Evolutionary conservation across 192 early-diverging fungal species (phyloP).

Genomic region (Podila verticillata): DNA sequence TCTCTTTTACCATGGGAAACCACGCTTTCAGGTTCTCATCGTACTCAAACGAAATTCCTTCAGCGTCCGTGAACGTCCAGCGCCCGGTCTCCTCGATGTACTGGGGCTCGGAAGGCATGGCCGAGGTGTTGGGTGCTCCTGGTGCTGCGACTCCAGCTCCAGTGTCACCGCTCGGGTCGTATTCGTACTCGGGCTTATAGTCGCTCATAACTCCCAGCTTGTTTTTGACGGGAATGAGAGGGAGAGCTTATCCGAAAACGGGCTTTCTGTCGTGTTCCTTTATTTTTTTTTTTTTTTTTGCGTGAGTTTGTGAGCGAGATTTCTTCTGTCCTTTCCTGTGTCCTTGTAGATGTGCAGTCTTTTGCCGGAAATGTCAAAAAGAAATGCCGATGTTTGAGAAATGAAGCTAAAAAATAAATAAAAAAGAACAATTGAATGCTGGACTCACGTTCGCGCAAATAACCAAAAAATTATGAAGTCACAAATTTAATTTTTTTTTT

Average conservation of each 20-base stretch:
- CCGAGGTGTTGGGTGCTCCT: neutral
- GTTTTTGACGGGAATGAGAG: too few relatives aligned
- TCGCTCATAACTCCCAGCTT: neutral
- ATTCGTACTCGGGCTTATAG: neutral
- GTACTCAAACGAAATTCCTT: slow-evolving; percentile 86
- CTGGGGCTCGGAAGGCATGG: slow-evolving; percentile 43
- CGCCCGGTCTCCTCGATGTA: slow-evolving; percentile 77
- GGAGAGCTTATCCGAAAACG: too few relatives aligned
- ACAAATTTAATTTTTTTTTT: neutral
- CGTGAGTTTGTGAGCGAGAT: too few relatives aligned
- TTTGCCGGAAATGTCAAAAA: too few relatives aligned
- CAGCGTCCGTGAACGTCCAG: slow-evolving; percentile 82
- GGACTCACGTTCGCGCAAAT: neutral
- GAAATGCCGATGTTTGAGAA: too few relatives aligned
- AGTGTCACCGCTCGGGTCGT: neutral
- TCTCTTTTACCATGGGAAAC: slow-evolving; percentile 84
- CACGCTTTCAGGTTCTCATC: slow-evolving; percentile 83
- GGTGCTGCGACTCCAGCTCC: neutral
- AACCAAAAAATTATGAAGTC: neutral
- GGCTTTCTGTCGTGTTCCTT: too few relatives aligned
- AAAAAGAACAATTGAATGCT: too few relatives aligned
- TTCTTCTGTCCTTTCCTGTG: too few relatives aligned
- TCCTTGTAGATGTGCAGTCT: too few relatives aligned
- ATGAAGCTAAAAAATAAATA: too few relatives aligned
- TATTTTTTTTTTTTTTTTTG: too few relatives aligned